A percentile compares a stretch with the other conserved stretches of the same genome.
phyloP scores from a whole-genome alignment of 495 filamentous ascomycete species.

The Penicillium maclennaniae region DNA sequence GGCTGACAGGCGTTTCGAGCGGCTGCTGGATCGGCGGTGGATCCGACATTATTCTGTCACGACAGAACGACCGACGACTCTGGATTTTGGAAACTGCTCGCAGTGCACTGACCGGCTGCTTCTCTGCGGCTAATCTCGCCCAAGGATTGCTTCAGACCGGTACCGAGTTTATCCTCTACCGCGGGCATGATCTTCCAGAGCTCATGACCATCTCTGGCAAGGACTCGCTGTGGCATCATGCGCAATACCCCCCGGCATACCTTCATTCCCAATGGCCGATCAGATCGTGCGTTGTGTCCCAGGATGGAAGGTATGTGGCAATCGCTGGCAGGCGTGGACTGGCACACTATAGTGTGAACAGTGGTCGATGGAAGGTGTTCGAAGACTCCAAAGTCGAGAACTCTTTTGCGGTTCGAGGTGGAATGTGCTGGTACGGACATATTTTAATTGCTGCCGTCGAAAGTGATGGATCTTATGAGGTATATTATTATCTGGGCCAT shows the following conservation, averaged over 20 bases:
- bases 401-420: constrained; percentile 85
- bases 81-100: constrained; percentile 91
- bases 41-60: constrained; percentile 74
- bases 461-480: constrained; percentile 74
- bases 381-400: constrained; percentile 76
- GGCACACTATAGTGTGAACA: constrained; percentile 93
- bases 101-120: constrained; percentile 85
- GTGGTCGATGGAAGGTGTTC: constrained; percentile 94
- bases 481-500: constrained; percentile 20
- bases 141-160: constrained; percentile 84
- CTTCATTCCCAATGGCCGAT: constrained; percentile 91
- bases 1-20: constrained; percentile 70
- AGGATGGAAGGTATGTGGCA: constrained; percentile 90
- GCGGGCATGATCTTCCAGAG: constrained; percentile 87
- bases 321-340: constrained; percentile 89
- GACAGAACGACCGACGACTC: constrained; percentile 65
- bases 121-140: constrained; percentile 82
- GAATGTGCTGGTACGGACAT: constrained; percentile 98
- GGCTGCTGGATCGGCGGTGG: constrained; percentile 85
- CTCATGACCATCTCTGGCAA: constrained; percentile 91
- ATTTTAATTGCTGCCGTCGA: constrained; percentile 93
- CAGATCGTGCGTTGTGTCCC: constrained; percentile 74
- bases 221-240: constrained; percentile 85
- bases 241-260: constrained; percentile 80
- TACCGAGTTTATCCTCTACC: constrained; percentile 81